Evolutionary conservation across 2,329 filamentous ascomycete species (phyloP).

Genomic region (Alternaria conjuncta): DNA sequence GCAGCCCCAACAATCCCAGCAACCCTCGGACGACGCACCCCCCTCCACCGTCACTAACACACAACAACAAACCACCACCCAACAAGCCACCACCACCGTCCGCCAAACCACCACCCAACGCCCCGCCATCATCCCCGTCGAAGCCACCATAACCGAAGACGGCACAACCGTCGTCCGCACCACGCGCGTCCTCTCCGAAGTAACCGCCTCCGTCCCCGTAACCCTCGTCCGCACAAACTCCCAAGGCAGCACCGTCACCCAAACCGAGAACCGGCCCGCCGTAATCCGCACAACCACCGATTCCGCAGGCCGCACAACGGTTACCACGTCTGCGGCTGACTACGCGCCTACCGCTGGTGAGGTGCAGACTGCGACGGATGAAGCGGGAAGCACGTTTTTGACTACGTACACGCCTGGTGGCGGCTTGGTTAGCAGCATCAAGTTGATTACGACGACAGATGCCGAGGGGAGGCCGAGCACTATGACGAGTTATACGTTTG

Average conservation of each 20-base stretch:
- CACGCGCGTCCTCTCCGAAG: slow-evolving; percentile 49
- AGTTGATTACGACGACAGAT: slow-evolving; percentile 46
- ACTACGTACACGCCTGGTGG: slow-evolving; percentile 56
- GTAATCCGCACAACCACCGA: slow-evolving; percentile 50
- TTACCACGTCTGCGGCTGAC: slow-evolving; percentile 41
- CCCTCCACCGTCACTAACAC: slow-evolving; percentile 4
- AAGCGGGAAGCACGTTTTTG: slow-evolving; percentile 49
- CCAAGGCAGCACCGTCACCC: slow-evolving; percentile 45
- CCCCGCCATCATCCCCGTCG: slow-evolving; percentile 46
- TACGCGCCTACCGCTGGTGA: slow-evolving; percentile 46
- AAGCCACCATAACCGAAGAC: slow-evolving; percentile 48
- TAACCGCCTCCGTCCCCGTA: slow-evolving; percentile 49
- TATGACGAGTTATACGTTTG: slow-evolving; percentile 54
- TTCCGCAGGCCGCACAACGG: slow-evolving; percentile 46
- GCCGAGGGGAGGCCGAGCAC: slow-evolving; percentile 44
- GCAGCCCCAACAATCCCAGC: background rate
- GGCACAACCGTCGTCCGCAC: slow-evolving; percentile 48
- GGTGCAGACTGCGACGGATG: slow-evolving; percentile 54
- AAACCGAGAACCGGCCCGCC: slow-evolving; percentile 48
- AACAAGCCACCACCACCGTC: slow-evolving; percentile 7
- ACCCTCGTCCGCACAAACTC: slow-evolving; percentile 50
- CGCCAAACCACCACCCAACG: slow-evolving; percentile 15
- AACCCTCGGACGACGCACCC: background rate
- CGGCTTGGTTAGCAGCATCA: slow-evolving; percentile 49
- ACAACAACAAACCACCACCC: background rate